These are phyloP conservation scores for Trichoderma sp. DNA, from an alignment of 2,329 filamentous ascomycete genomes.

Conservation along the genomic window DNA sequence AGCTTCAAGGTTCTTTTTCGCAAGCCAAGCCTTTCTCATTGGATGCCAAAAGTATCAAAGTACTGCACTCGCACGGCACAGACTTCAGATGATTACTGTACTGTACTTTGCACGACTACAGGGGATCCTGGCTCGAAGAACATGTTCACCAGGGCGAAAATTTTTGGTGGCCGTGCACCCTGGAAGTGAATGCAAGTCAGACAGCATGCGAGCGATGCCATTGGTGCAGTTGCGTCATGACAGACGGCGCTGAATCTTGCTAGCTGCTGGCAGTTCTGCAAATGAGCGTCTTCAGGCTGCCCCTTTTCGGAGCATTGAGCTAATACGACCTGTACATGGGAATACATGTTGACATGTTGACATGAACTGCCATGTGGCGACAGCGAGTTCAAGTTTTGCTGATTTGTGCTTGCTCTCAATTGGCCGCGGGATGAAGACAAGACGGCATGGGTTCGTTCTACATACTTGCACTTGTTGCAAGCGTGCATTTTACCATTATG, in stretches of 20 bases:
- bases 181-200: constrained; percentile 9
- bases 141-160: background rate
- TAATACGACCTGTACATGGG: background rate
- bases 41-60: background rate
- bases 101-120: background rate
- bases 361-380: background rate
- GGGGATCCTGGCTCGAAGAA: background rate
- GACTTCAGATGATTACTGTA: background rate
- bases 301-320: background rate
- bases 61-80: background rate
- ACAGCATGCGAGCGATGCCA: background rate
- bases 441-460: background rate
- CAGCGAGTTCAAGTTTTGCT: background rate
- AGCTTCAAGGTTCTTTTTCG: background rate
- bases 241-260: background rate
- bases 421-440: background rate
- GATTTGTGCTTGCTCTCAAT: background rate
- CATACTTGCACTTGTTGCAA: background rate
- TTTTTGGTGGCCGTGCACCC: constrained; percentile 1
- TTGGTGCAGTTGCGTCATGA: constrained; percentile 17
- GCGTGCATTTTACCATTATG: background rate
- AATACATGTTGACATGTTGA: background rate
- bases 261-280: background rate
- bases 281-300: background rate
- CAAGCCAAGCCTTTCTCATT: background rate